Conservation (phyloP, 176 grass and related monocot genomes). For the Cenchrus fungigraminus region DNA sequence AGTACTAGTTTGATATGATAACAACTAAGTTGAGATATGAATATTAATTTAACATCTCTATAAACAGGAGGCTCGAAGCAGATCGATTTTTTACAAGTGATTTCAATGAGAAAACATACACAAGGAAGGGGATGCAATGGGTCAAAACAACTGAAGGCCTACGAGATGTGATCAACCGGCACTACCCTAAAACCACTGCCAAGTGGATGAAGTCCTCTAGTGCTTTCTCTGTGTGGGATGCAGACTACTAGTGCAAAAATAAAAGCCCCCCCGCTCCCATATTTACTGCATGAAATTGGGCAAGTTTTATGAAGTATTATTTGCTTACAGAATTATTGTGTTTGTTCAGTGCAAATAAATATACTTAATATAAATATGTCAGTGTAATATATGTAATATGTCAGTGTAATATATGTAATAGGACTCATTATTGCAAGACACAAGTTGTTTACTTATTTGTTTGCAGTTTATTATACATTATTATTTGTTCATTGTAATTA, state of each 20-base stretch:
- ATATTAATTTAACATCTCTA: conserved; percentile 38
- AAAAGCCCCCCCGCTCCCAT: conserved; percentile 14
- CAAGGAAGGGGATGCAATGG: conserved; percentile 64
- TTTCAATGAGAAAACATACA: conserved; percentile 70
- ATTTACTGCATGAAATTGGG: conserved; percentile 24
- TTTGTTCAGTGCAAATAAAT: conserved; percentile 5
- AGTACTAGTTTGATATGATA: conserved; percentile 11
- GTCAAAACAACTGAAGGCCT: conserved; percentile 61
- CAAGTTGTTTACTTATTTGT: conserved; percentile 32
- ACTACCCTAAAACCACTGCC: conserved; percentile 46
- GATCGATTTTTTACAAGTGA: conserved; percentile 68
- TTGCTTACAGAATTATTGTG: conserved; percentile 27
- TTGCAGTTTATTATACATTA: not conserved
- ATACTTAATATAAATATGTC: not conserved
- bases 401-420: not conserved
- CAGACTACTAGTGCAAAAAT: conserved; percentile 40
- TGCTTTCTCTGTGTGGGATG: conserved; percentile 59
- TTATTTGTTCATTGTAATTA: not conserved
- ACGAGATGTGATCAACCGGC: conserved; percentile 58
- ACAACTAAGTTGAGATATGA: conserved; percentile 31
- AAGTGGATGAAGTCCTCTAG: conserved; percentile 69
- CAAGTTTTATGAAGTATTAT: conserved; percentile 31
- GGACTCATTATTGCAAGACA: conserved; percentile 27
- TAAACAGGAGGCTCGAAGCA: conserved; percentile 61
- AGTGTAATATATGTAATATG: not conserved